Evolutionary conservation across 176 grass and related monocot genomes (phyloP), one percentile per base, ranked within the genome.

Genomic region (Triticum dicoccoides): DNA sequence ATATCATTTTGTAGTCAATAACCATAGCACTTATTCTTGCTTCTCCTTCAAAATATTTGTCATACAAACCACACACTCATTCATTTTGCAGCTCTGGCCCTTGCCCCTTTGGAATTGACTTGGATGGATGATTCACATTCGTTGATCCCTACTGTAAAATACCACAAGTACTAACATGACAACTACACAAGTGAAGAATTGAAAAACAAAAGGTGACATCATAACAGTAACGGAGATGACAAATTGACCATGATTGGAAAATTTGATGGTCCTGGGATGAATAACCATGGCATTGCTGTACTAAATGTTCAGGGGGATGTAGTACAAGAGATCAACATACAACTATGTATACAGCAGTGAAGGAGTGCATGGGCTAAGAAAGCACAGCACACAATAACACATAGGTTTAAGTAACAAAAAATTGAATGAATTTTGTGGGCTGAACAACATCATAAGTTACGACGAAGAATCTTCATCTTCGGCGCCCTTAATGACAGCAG

Each of bases 391-490:
- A 79, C 67, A 21, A 63, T 83, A 86, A 80, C 91, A 70, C 37
- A 85, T 86, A 78, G 51, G 18, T 54, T 73, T 82, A 63, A 68
- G 70, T 85, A 42, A 74, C 66, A 29, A 81, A 75, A 69, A 64
- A 59, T 12, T 24, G 14, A 83, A 83, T 21, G 73, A 44, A 82
- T 79, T 29, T 58, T 63, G 54, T 61, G 12, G 82, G 65, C 23
- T 41, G 8, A 29, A 15, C 45, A 24, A 33, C 34, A 61, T 49
- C 35, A 58, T 29, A 68, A 35, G 70, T 88, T 77, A 94, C 3
- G 70, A 84, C 21, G 88, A 86, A 76, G 88, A 93, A 80, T 37
- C 72, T 73, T 97, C 88, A 42, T 93, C 88, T 65, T 98, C 91
- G 4, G 73, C 49, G 17, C 86, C 88, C 66, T 94, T 95, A 65